Evolutionary conservation across 805 yeast species (phyloP), one percentile per base, ranked within the genome.

Genomic region (Pichia insulana): DNA sequence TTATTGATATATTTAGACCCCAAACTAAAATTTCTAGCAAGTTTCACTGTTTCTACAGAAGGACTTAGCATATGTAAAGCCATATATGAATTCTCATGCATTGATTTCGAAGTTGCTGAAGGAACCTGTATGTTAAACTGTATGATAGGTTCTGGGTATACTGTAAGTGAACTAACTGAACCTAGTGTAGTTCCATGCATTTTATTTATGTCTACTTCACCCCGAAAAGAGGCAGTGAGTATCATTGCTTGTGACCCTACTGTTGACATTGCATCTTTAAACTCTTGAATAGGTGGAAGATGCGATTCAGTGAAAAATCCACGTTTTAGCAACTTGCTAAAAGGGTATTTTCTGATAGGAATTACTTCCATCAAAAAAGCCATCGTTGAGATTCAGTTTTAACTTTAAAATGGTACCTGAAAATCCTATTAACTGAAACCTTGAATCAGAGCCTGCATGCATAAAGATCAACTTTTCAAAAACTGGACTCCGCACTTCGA

Each of bases 61-160:
- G 96, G 90, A 3, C 76, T 77, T 52, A 90, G 62, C 20, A 87
- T 58, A 59, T 90, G 96, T 10, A 90, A 64, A 1, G 94, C 95
- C 55, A 87, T 71, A 41, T 68, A 62, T 30, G 68, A 68, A 32
- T 67, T 58, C n/a, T 68, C 63, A 53, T 83, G 86, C 22, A 90
- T 63, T 10, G 75, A 65, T 7, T 67, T 64, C 0, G 95, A 80
- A 0, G 97, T 89, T 27, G 80, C 71, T 5, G 96, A 85, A 0
- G 97, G 97, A 12, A 79, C 65, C 59, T 85, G 95, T 31, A 90
- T 65, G 58, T 90, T 90, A 66, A 90, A 89, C 53, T 86, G 92
- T 1, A 90, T 55, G 41, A 89, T 62, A 1, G 96, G 94, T 12
- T 68, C 69, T 0, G 96, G 96, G 37, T 71, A 68, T 25, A 88